Conservation (phyloP, 495 filamentous ascomycete genomes). For the Talaromyces nanjingensis region DNA sequence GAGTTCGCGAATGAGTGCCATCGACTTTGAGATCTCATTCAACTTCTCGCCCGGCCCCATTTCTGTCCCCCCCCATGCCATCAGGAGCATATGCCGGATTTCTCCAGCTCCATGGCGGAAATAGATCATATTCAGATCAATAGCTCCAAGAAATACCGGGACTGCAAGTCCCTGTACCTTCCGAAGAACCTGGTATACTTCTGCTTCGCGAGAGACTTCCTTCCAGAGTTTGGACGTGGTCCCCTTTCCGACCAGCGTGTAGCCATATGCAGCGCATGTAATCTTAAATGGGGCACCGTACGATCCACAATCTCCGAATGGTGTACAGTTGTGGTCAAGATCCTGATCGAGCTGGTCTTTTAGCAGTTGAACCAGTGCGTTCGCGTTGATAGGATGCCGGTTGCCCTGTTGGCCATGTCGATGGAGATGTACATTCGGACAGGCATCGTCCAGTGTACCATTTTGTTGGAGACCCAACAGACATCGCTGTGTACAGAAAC, state of each 20-base stretch:
- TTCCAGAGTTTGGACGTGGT: slow-evolving; percentile 25
- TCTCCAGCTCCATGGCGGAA: slow-evolving; percentile 29
- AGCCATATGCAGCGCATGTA: slow-evolving; percentile 29
- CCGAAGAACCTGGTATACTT: slow-evolving; percentile 29
- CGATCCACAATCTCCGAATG: slow-evolving; percentile 15
- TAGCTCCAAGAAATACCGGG: slow-evolving; percentile 35
- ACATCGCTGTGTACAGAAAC: slow-evolving; percentile 41
- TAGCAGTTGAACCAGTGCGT: slow-evolving; percentile 12
- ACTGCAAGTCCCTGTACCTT: slow-evolving; percentile 29
- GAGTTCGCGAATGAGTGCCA: slow-evolving; percentile 14
- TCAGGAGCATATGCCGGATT: slow-evolving; percentile 39
- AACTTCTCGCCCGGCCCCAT: background rate
- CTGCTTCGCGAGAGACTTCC: slow-evolving; percentile 32
- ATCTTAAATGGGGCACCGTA: slow-evolving; percentile 35
- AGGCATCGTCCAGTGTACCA: slow-evolving; percentile 26
- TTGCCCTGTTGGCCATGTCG: slow-evolving; percentile 9
- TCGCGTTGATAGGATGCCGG: slow-evolving; percentile 16
- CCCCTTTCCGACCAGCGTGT: slow-evolving; percentile 43
- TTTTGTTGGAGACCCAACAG: slow-evolving; percentile 35
- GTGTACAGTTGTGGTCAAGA: slow-evolving; percentile 19
- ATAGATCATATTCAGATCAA: slow-evolving; percentile 29
- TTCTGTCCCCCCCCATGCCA: slow-evolving; percentile 36
- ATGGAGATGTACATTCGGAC: slow-evolving; percentile 36
- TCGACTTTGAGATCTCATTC: slow-evolving; percentile 12
- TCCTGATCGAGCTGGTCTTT: slow-evolving; percentile 24